phyloP scores from a whole-genome alignment of 768 basidiomycete genomes.

The Leccinum subgranulosum region DNA sequence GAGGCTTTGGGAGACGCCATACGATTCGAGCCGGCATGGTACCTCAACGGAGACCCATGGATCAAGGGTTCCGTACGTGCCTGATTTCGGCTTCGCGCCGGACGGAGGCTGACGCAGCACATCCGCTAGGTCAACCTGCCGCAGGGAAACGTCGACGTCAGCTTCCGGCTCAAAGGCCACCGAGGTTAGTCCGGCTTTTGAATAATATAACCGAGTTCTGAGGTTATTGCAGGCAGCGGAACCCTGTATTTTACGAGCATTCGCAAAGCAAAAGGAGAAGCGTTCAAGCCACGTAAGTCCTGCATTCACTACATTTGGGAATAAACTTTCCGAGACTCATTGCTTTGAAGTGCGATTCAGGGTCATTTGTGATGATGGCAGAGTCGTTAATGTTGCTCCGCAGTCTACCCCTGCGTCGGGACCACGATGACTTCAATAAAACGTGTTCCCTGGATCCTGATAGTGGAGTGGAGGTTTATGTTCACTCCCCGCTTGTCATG shows the following conservation, averaged over 20 bases:
- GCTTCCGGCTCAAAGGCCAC: slow-evolving; percentile 71
- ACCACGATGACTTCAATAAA: neutral
- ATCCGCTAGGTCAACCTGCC: slow-evolving; percentile 59
- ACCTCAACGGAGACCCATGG: slow-evolving; percentile 72
- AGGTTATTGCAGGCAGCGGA: slow-evolving; percentile 49
- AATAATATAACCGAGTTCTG: neutral
- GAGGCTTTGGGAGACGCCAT: slow-evolving; percentile 60
- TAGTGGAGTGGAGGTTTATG: neutral
- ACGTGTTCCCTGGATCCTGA: neutral
- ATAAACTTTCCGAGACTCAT: neutral
- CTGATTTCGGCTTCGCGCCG: neutral
- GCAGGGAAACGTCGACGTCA: slow-evolving; percentile 75
- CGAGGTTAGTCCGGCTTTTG: slow-evolving; percentile 43
- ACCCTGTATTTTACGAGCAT: slow-evolving; percentile 85
- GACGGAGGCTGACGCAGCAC: neutral
- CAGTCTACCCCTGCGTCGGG: neutral
- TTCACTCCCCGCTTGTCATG: neutral
- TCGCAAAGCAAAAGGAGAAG: slow-evolving; percentile 66
- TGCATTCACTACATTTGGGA: neutral
- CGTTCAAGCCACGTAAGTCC: slow-evolving; percentile 58
- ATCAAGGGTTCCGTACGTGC: slow-evolving; percentile 62
- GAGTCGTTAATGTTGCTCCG: slow-evolving; percentile 35
- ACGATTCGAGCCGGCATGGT: slow-evolving; percentile 38
- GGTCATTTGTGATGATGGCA: slow-evolving; percentile 62
- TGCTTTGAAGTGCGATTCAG: slow-evolving; percentile 55